Base-by-base conservation (phyloP, 176 grass and related monocot genomes). In the Pharus latifolius region DNA sequence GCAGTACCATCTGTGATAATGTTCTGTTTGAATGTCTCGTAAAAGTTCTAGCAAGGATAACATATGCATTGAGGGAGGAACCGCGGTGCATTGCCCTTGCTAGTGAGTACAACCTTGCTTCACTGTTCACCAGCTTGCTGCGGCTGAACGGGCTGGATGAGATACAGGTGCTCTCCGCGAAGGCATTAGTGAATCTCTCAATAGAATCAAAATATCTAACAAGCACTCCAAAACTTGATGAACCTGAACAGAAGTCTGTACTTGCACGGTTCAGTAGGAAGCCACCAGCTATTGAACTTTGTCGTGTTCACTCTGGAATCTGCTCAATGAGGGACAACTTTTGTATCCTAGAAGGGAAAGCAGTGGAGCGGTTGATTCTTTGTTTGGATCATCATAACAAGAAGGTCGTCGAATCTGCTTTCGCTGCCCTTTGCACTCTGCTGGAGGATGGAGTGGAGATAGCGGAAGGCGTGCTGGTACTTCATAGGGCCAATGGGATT, bases 321-420 rank as follows among this genome's bases (percentile, higher is more conserved):
- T 95, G 91, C 73, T 90, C 91, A 0, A 69, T 73, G 18, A 84
- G 82, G 53, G 72, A 80, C 2, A 90, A 60, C 16, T 95, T 95
- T 49, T 95, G 91, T 70, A 74, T 95, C 29, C 67, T 95, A 22
- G 80, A 95, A 84, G 83, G 83, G 27, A 87, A 90, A 41, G 80
- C 86, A 33, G 76, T 95, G 68, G 86, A 89, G 19, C 82, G 82
- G 73, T 59, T 95, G 70, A 61, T 95, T 50, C 49, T 55, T 69
- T 90, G 86, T 65, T 81, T 95, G 50, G 78, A 78, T 54, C 82
- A 95, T 75, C n/a, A 29, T 12, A 90, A 95, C 43, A 82, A 86
- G 55, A 90, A 74, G 13, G 76, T 95, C 19, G 70, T 42, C 7
- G 86, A 95, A 78, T 82, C 82, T 45, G 67, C 86, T 23, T 66